These are phyloP conservation scores for Aegle marmelos DNA, from an alignment of 345 rosid species.

Conservation along the genomic window DNA sequence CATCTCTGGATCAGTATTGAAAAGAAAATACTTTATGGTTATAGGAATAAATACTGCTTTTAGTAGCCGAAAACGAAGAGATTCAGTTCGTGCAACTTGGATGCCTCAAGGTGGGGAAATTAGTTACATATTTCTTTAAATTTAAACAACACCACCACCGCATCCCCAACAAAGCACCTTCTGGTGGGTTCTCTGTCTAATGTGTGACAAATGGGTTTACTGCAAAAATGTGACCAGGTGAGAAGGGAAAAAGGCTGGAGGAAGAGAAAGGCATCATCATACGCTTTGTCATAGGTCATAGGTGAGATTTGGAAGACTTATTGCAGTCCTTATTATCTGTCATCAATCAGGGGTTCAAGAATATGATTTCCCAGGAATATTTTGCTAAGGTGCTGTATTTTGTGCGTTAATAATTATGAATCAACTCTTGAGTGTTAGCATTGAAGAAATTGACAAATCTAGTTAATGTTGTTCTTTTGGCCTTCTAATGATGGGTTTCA, in stretches of 20 bases:
- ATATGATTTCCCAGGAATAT: not conserved
- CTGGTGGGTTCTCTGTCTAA: not conserved
- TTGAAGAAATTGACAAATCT: not conserved
- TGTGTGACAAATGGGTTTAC: conserved; percentile 1
- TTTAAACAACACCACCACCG: too few relatives aligned
- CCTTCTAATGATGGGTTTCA: not conserved
- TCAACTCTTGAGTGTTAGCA: not conserved
- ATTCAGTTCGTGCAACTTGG: conserved; percentile 87
- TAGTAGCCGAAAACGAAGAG: conserved; percentile 78
- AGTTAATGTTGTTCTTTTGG: not conserved
- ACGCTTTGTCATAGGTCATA: conserved; percentile 88
- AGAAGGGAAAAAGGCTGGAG: conserved; percentile 59
- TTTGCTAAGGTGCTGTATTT: not conserved
- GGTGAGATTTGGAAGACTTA: conserved; percentile 36
- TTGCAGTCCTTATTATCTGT: not conserved
- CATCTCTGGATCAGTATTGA: conserved; percentile 12
- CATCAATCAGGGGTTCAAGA: not conserved
- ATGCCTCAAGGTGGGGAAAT: conserved; percentile 77
- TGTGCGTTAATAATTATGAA: not conserved
- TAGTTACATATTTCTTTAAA: conserved; percentile 5
- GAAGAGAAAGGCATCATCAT: conserved; percentile 78
- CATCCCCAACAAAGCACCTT: too few relatives aligned
- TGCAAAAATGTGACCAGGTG: conserved; percentile 34
- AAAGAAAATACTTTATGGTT: conserved; percentile 68
- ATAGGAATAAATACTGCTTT: conserved; percentile 89